Evolutionary conservation across 164 flowering plant species (phyloP), one percentile per base, ranked within the genome.

Genomic region (Nymphaea thermarum): DNA sequence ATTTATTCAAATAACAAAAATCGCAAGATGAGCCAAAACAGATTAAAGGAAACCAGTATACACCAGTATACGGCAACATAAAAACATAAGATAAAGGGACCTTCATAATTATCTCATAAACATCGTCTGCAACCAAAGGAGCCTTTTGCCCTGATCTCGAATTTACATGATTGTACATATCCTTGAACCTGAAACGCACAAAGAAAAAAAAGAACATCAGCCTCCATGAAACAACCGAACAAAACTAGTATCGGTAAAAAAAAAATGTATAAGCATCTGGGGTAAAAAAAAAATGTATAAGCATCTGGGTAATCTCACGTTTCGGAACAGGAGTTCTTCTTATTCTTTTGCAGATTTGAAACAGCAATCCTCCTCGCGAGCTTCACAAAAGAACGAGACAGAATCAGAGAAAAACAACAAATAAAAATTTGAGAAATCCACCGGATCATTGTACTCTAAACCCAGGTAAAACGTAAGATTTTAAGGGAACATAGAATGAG

Each of bases 261-360:
- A 4, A 43, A 59, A 8, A 6, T 42, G 8, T 6, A 43, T 5
- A 63, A 8, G 43, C 8, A 43, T 15, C 10, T 17, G 17, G 3
- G 47, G n/a, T n/a, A n/a, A n/a, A n/a, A n/a, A 70, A 4, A 43
- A 59, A 8, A 6, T 42, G 8, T 6, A 43, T 5, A 63, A 8
- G 43, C 8, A 43, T 15, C 10, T 17, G 17, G 3, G 47, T 57
- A 53, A n/a, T 74, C 97, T 79, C 77, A 92, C 98, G 98, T 95
- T 74, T 90, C 98, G 4, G 99, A 95, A 71, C 90, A 95, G 3
- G 90, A 90, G 51, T 92, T 90, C 85, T 80, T 86, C 0, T 96
- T 95, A 73, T 86, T 95, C 87, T 95, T 95, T 73, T 95, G 99
- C 73, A 95, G 84, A 80, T 95, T 95, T 0, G 99, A 92, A 61